Evolutionary conservation across 495 filamentous ascomycete species (phyloP).

Genomic region (Penicillium robsamsonii): DNA sequence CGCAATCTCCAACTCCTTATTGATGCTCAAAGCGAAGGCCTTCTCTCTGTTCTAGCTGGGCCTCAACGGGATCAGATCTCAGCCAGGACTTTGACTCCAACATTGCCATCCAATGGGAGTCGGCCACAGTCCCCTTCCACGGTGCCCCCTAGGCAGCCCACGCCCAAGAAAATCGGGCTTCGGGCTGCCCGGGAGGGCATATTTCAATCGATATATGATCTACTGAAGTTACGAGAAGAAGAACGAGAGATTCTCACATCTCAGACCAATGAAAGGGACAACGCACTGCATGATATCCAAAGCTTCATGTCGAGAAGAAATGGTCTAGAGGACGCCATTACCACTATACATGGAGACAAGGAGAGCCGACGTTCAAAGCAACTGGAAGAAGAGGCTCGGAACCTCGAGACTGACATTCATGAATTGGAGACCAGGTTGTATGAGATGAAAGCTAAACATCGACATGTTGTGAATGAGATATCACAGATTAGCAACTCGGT

Average conservation of each 20-base stretch:
- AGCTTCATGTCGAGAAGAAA: constrained; percentile 53
- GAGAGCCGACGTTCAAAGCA: constrained; percentile 35
- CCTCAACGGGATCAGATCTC: constrained; percentile 40
- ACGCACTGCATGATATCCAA: constrained; percentile 59
- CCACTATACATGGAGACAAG: constrained; percentile 37
- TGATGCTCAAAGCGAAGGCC: constrained; percentile 79
- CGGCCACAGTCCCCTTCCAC: constrained; percentile 35
- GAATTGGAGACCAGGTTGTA: constrained; percentile 63
- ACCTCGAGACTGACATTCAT: constrained; percentile 59
- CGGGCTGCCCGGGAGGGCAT: constrained; percentile 69
- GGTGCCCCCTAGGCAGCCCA: constrained; percentile 63
- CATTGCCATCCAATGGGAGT: constrained; percentile 18
- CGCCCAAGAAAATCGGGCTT: constrained; percentile 55
- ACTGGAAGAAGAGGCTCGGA: constrained; percentile 52
- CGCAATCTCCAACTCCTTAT: constrained; percentile 74
- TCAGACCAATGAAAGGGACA: constrained; percentile 57
- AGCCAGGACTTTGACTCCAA: constrained; percentile 49
- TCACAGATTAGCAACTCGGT: constrained; percentile 62
- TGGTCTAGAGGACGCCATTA: constrained; percentile 48
- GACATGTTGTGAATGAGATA: constrained; percentile 58
- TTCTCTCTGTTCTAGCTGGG: constrained; percentile 53
- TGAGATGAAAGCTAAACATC: constrained; percentile 62
- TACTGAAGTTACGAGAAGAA: constrained; percentile 69
- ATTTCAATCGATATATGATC: constrained; percentile 64
- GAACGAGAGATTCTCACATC: constrained; percentile 61